Percentiles rank a stretch among this genome's conserved stretches.
Conservation (phyloP, 768 basidiomycete species). For the Pisolithus tinctorius region DNA sequence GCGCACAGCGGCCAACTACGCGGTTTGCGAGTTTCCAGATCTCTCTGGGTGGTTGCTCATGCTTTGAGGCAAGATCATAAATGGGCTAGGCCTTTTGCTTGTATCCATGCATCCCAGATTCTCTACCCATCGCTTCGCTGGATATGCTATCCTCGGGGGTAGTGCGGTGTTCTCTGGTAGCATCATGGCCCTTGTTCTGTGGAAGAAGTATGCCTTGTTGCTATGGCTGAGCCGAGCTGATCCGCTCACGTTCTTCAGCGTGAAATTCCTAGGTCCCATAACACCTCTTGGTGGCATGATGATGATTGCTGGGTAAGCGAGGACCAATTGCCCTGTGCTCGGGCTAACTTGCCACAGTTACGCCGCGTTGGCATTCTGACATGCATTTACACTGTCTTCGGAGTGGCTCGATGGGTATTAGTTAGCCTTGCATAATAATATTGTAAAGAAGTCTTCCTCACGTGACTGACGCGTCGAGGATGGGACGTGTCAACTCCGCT, state of each 20-base stretch:
- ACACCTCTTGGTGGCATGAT: slow-evolving; percentile 60
- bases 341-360: slow-evolving; percentile 34
- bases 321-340: background rate
- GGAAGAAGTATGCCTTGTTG: slow-evolving; percentile 30
- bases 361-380: slow-evolving; percentile 42
- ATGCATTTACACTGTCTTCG: background rate
- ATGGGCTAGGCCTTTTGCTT: slow-evolving; percentile 59
- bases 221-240: background rate
- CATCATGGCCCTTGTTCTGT: slow-evolving; percentile 50
- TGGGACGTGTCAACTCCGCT: slow-evolving; percentile 38
- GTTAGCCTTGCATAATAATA: background rate
- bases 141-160: slow-evolving; percentile 57
- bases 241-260: slow-evolving; percentile 20
- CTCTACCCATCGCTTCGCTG: slow-evolving; percentile 53
- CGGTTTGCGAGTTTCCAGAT: slow-evolving; percentile 34
- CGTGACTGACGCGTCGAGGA: slow-evolving; percentile 34
- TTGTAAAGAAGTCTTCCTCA: slow-evolving; percentile 13
- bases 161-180: slow-evolving; percentile 56
- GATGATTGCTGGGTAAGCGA: slow-evolving; percentile 62
- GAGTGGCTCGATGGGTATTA: background rate
- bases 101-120: slow-evolving; percentile 61
- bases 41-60: slow-evolving; percentile 6
- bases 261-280: slow-evolving; percentile 52
- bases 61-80: slow-evolving; percentile 44
- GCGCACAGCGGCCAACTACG: slow-evolving; percentile 56